Base-by-base conservation (phyloP, 768 basidiomycete species). In the Russula lepida region DNA sequence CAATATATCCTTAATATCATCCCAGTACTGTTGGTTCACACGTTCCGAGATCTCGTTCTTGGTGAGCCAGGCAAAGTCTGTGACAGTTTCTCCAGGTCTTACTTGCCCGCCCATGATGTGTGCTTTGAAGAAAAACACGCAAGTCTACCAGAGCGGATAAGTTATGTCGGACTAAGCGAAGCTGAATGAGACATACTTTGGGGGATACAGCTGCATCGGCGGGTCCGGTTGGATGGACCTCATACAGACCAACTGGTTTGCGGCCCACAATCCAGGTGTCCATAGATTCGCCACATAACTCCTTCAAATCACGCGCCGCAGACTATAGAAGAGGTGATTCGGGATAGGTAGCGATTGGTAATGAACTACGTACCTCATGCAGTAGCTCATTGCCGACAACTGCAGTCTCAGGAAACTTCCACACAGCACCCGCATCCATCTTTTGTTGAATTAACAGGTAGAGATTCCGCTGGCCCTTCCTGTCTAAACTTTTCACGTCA, bases 211-310 rank as follows among this genome's bases (percentile, higher is more conserved):
- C 56, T 44, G 56, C 51, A 39, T 59, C 44, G 68, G 69, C 62
- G 69, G 65, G 39, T 68, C 59, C 49, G 44, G 65, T 63, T 39
- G 64, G 67, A 41, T 32, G 76, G 70, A 63, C 81, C 69, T 85
- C 81, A 72, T 84, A 81, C 56, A 90, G 79, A 4, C 92, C 93
- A 66, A 95, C 83, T 3, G 95, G 95, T 58, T 88, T 89, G 56
- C 86, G 83, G 54, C 91, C 84, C n/a, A 95, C 92, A 63, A 95
- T 77, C 95, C 95, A 98, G 13, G 85, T 85, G 69, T 98, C 94
- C 88, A 98, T 92, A 54, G 84, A 75, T 46, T 79, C 75, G 11
- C 94, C 94, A 64, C 88, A 90, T 69, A 88, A 81, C 3, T 82
- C 79, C 51, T 76, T 74, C 23, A 98, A 77, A 62, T 86, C 82